A percentile compares a stretch with the other conserved stretches of the same genome.
Evolutionary conservation across 257 asterid genomes (phyloP).

Genomic region (Solanum ahanhuiri): DNA sequence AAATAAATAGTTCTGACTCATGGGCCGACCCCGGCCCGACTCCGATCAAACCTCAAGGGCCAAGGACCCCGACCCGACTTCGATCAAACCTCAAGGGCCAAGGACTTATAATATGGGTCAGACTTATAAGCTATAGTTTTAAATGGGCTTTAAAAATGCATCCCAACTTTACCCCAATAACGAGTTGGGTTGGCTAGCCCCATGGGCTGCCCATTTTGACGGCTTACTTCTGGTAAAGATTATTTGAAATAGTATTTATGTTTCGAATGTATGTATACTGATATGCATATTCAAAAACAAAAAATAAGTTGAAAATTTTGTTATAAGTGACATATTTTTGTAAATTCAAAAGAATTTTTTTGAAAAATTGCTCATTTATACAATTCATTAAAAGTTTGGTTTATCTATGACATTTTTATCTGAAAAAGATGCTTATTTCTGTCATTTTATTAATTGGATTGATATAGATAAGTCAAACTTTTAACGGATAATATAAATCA

Average conservation of each 20-base stretch:
- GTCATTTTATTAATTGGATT: neutral
- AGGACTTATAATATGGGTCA: neutral
- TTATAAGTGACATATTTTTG: neutral
- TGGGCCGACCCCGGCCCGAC: neutral
- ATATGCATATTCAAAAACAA: neutral
- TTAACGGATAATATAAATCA: too few species aligned
- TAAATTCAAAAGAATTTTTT: neutral
- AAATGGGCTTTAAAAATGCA: neutral
- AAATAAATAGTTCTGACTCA: neutral
- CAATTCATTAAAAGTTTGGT: neutral
- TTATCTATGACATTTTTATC: neutral
- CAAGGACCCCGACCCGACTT: neutral
- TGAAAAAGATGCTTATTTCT: neutral
- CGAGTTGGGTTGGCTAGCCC: neutral
- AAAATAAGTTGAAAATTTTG: neutral
- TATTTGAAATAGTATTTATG: neutral
- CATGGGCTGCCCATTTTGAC: neutral
- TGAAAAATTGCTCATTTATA: neutral
- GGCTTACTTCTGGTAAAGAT: neutral
- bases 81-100: neutral
- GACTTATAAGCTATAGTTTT: too few species aligned
- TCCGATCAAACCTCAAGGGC: neutral
- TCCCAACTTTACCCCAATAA: neutral
- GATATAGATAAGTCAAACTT: neutral
- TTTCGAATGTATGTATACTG: neutral